These are phyloP conservation scores for Fusarium abutilonis DNA, from an alignment of 2,329 filamentous ascomycete genomes.

Conservation along the genomic window DNA sequence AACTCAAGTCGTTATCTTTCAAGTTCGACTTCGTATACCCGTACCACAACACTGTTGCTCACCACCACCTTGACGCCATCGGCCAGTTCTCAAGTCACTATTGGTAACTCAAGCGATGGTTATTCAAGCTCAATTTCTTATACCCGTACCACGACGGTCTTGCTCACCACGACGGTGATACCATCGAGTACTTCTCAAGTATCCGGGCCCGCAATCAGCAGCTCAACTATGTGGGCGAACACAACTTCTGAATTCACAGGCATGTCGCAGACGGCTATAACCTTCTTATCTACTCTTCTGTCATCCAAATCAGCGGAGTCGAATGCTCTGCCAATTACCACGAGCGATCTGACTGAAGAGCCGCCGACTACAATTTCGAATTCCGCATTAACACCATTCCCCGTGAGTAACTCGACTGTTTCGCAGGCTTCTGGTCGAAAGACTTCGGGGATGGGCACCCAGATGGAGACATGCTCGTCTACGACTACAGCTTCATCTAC, in stretches of 20 bases:
- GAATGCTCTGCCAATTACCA: slow-evolving; percentile 1
- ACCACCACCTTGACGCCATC: slow-evolving; percentile 9
- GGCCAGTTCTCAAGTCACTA: slow-evolving; percentile 13
- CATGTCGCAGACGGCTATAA: slow-evolving; percentile 12
- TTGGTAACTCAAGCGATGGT: slow-evolving; percentile 28
- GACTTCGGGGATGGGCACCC: slow-evolving; percentile 14
- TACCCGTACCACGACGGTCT: slow-evolving; percentile 16
- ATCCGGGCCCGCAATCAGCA: slow-evolving; percentile 26
- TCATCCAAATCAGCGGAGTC: slow-evolving; percentile 4
- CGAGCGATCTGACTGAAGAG: slow-evolving; percentile 17
- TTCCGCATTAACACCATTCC: slow-evolving; percentile 18
- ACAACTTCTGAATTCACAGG: slow-evolving; percentile 18
- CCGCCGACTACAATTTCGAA: slow-evolving; percentile 14
- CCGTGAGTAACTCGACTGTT: slow-evolving; percentile 31
- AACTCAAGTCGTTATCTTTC: slow-evolving; percentile 30
- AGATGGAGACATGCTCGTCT: slow-evolving; percentile 17
- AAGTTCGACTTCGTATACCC: slow-evolving; percentile 13
- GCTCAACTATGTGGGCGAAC: slow-evolving; percentile 31
- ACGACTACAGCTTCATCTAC: slow-evolving; percentile 26
- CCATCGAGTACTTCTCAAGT: slow-evolving; percentile 27
- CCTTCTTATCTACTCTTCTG: slow-evolving; percentile 15
- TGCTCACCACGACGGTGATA: slow-evolving; percentile 5
- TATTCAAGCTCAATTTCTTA: slow-evolving; percentile 9
- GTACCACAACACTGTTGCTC: slow-evolving; percentile 14
- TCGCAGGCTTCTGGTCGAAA: slow-evolving; percentile 10